Evolutionary conservation across 805 yeast species (phyloP).

Genomic region (Cyberlindnera maritima): DNA sequence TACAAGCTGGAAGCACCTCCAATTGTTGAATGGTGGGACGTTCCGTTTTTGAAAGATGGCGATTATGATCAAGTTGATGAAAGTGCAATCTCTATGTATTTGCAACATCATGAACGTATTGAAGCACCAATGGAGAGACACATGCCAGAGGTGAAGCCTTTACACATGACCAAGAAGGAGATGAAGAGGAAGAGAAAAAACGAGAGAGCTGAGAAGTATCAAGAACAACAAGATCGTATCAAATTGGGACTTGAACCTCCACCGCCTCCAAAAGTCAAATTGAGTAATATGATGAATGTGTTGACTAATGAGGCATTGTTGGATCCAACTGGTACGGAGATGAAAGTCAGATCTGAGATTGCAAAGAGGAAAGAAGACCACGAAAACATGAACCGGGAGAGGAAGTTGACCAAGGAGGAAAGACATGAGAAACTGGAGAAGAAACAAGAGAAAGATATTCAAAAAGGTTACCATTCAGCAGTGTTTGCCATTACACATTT

Average conservation of each 20-base stretch:
- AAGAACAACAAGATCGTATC: constrained; percentile 74
- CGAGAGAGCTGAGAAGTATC: constrained; percentile 57
- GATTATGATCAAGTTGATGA: constrained; percentile 9
- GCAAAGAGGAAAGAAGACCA: constrained; percentile 60
- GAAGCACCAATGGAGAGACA: constrained; percentile 56
- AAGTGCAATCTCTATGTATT: constrained; percentile 53
- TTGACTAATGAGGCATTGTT: constrained; percentile 79
- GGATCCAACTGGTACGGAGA: constrained; percentile 88
- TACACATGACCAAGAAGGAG: constrained; percentile 75
- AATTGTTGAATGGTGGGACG: constrained; percentile 87
- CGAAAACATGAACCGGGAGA: constrained; percentile 51
- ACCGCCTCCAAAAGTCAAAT: constrained; percentile 84
- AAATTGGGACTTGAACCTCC: constrained; percentile 81
- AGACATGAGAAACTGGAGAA: constrained; percentile 45
- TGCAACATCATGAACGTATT: constrained; percentile 80
- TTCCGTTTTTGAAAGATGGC: constrained; percentile 43
- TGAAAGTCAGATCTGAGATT: constrained; percentile 65
- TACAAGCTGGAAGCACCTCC: constrained; percentile 57
- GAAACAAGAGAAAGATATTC: constrained; percentile 48
- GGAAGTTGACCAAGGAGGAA: constrained; percentile 62
- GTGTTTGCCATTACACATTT: constrained; percentile 58
- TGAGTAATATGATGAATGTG: constrained; percentile 82
- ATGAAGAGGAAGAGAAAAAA: constrained; percentile 68
- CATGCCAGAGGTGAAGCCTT: constrained; percentile 38
- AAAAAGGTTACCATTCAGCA: constrained; percentile 50